Percentiles rank a stretch among this genome's conserved stretches.
phyloP scores from a whole-genome alignment of 495 filamentous ascomycete genomes.

The Cryomyces antarcticus region DNA sequence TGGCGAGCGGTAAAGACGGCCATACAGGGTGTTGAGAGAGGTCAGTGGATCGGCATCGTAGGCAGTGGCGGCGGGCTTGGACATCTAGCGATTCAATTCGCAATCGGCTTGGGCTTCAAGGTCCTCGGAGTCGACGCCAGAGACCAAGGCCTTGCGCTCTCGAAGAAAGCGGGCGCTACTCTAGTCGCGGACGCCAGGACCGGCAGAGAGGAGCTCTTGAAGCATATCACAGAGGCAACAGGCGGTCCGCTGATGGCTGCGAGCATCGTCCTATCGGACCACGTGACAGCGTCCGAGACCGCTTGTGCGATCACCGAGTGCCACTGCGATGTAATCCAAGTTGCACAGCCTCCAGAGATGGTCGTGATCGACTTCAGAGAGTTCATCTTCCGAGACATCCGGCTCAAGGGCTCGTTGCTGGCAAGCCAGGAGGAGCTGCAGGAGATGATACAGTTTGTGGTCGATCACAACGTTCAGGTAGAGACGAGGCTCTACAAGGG shows the following conservation, averaged over 20 bases:
- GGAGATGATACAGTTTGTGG: slow-evolving; percentile 30
- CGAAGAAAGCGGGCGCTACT: slow-evolving; percentile 25
- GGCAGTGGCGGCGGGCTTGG: slow-evolving; percentile 38
- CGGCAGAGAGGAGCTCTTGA: slow-evolving; percentile 23
- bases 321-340: slow-evolving; percentile 33
- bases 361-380: slow-evolving; percentile 31
- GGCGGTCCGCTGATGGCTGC: slow-evolving; percentile 25
- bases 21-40: slow-evolving; percentile 16
- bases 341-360: slow-evolving; percentile 26
- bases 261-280: slow-evolving; percentile 26
- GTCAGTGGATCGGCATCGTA: slow-evolving; percentile 30
- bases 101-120: slow-evolving; percentile 26
- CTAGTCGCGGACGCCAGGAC: slow-evolving; percentile 28
- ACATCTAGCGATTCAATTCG: slow-evolving; percentile 30
- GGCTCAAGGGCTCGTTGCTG: slow-evolving; percentile 26
- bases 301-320: slow-evolving; percentile 30
- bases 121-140: slow-evolving; percentile 26
- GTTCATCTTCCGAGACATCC: slow-evolving; percentile 32
- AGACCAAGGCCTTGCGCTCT: slow-evolving; percentile 28
- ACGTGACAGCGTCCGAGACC: slow-evolving; percentile 21
- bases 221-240: slow-evolving; percentile 25
- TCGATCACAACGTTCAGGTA: slow-evolving; percentile 27
- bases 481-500: slow-evolving; percentile 30
- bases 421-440: slow-evolving; percentile 24
- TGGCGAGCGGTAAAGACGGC: slow-evolving; percentile 27